phyloP scores from a whole-genome alignment of 495 filamentous ascomycete genomes.

The Letharia columbiana region DNA sequence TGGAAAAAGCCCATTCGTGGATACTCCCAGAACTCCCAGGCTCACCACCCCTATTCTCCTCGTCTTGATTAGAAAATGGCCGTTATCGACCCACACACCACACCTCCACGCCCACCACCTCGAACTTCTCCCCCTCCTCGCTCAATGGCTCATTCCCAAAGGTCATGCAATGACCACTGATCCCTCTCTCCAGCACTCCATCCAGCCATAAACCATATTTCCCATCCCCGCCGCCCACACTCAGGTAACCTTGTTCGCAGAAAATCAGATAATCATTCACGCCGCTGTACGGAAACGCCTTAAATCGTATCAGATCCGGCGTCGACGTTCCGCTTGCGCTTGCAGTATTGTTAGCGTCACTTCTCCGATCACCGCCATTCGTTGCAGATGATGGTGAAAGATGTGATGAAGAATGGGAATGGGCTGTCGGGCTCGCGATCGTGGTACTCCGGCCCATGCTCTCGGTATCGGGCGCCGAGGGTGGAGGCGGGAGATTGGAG shows the following conservation, averaged over 20 bases:
- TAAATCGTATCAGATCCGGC: slow-evolving; percentile 70
- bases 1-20: not conserved
- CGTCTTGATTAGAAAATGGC: not conserved
- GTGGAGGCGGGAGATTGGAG: slow-evolving; percentile 54
- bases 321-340: slow-evolving; percentile 16
- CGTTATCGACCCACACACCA: slow-evolving; percentile 58
- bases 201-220: slow-evolving; percentile 92
- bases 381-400: slow-evolving; percentile 15
- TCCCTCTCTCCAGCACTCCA: slow-evolving; percentile 74
- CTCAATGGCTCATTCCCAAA: slow-evolving; percentile 96
- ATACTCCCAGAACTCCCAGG: not conserved
- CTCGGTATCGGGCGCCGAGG: slow-evolving; percentile 52
- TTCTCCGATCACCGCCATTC: not conserved
- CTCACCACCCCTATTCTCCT: not conserved
- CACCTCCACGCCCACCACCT: slow-evolving; percentile 81
- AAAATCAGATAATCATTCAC: slow-evolving; percentile 95
- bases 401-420: slow-evolving; percentile 29
- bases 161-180: slow-evolving; percentile 72
- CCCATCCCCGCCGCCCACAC: slow-evolving; percentile 81
- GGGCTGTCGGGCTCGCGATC: slow-evolving; percentile 31
- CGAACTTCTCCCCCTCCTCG: slow-evolving; percentile 88
- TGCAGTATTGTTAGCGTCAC: not conserved
- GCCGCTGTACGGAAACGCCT: slow-evolving; percentile 92
- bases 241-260: slow-evolving; percentile 78
- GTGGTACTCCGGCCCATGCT: slow-evolving; percentile 70